A percentile compares a stretch with the other conserved stretches of the same genome.
phyloP scores from a whole-genome alignment of 2,329 filamentous ascomycete species.

The Fusarium torulosum region DNA sequence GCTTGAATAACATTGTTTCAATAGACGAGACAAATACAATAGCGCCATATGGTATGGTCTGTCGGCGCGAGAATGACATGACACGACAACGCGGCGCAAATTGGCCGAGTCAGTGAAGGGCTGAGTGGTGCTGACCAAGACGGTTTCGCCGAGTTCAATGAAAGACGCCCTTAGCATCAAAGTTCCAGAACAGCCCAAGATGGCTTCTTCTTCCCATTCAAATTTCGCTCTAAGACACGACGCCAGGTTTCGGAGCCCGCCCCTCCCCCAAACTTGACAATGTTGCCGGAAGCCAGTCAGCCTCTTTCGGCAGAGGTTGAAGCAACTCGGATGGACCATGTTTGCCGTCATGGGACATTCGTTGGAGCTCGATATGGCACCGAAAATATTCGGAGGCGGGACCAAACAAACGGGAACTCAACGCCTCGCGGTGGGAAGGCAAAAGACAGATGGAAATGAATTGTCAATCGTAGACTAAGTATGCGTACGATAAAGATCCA shows the following conservation, averaged over 20 bases:
- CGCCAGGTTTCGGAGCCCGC: conserved; percentile 26
- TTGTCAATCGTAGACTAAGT: conserved; percentile 5
- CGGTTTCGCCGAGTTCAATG: conserved; percentile 30
- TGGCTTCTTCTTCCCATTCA: conserved; percentile 13
- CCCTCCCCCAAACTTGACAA: conserved; percentile 21
- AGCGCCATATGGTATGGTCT: conserved; percentile 26
- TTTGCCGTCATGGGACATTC: conserved; percentile 24
- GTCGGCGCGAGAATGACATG: conserved; percentile 17
- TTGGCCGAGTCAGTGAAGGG: conserved; percentile 28
- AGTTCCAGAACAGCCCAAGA: conserved; percentile 42
- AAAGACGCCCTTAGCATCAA: conserved; percentile 26
- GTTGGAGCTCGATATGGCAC: conserved; percentile 11
- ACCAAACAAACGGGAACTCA: conserved; percentile 2
- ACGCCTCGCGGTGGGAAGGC: conserved; percentile 5
- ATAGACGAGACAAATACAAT: conserved; percentile 20
- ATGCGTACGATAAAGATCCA: conserved; percentile 1
- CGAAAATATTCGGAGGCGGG: conserved; percentile 40
- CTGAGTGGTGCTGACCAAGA: conserved; percentile 33
- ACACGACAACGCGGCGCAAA: conserved; percentile 25
- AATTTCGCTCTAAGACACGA: conserved; percentile 11
- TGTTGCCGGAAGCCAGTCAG: conserved; percentile 30
- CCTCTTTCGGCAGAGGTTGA: conserved; percentile 22
- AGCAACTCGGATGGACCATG: conserved; percentile 9
- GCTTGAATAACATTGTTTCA: conserved; percentile 22
- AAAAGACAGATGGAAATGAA: conserved; percentile 16